Evolutionary conservation across 768 basidiomycete genomes (phyloP), one percentile per base, ranked within the genome.

Genomic region (Russula sp.): DNA sequence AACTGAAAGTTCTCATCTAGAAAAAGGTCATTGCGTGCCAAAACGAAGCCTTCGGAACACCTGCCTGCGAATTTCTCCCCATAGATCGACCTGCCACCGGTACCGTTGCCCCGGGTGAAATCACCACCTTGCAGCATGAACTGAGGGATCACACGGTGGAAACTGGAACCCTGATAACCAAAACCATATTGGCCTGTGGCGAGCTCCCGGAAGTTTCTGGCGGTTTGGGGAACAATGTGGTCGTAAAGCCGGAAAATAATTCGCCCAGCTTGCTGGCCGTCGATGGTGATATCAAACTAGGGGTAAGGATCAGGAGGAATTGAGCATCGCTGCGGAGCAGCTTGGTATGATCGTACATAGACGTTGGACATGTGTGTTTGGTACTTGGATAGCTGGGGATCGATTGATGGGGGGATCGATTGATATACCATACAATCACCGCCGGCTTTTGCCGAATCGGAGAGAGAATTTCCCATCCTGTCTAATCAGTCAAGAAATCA

Each of bases 101-200:
- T 89, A 18, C 90, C 90, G 59, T 79, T 76, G 50, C 68, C 64
- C 7, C 64, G 55, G 66, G 86, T 88, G 74, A 96, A 96, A 73
- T 94, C 92, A 60, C 94, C 94, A 31, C 91, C 93, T 74, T 95
- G 93, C 62, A 92, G 79, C 90, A 93, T 93, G 77, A 93, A 94
- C 47, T 80, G 54, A 67, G 88, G 88, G 71, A 94, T 92, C 70
- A 94, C 77, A 66, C 92, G 88, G 74, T 94, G 92, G 84, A 94
- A 94, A 0, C 77, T 78, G 16, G 78, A 78, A 14, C 84, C 86
- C 55, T 73, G 53, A 77, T 95, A 98, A 50, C 91, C 88, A 62
- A 75, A 91, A 4, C 89, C 89, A 57, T 88, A 69, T 71, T 82
- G 69, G 50, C 90, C 88, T 13, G 89, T 92, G 59, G 86, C 86